Conservation (phyloP, 306 rosid genomes). For the Chamaecrista fasciculata region DNA sequence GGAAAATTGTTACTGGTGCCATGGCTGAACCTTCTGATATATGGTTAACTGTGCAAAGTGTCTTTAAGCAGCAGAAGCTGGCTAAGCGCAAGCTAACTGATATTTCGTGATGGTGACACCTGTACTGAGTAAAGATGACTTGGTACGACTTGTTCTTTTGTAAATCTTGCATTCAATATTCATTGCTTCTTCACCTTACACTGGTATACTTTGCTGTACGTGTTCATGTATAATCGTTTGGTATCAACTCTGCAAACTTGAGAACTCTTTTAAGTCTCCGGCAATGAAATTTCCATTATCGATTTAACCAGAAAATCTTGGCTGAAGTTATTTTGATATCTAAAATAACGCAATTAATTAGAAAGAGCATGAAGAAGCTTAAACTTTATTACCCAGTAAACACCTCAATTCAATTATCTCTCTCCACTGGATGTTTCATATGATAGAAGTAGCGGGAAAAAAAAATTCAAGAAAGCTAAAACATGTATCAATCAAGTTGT, state of each 20-base stretch:
- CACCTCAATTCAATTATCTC: background rate
- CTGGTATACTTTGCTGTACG: no score
- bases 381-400: no score
- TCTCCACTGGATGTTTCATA: background rate
- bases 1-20: slow-evolving; percentile 92
- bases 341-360: no score
- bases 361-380: no score
- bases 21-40: slow-evolving; percentile 93
- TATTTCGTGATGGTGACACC: slow-evolving; percentile 29
- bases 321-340: no score
- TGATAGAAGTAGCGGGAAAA: background rate
- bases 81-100: slow-evolving; percentile 44
- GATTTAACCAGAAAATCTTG: no score
- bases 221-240: no score
- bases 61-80: slow-evolving; percentile 56
- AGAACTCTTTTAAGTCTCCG: no score
- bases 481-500: background rate
- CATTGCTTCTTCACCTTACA: background rate
- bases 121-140: slow-evolving; percentile 18
- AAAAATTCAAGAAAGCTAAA: background rate
- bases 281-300: no score
- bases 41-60: slow-evolving; percentile 78
- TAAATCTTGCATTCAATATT: slow-evolving; percentile 15
- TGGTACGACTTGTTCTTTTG: slow-evolving; percentile 17
- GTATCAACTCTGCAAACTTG: no score